Percentiles rank a stretch among this genome's conserved stretches.
Conservation (phyloP, 225 moss, liverwort and hornwort genomes). For the Ulota crispa region DNA sequence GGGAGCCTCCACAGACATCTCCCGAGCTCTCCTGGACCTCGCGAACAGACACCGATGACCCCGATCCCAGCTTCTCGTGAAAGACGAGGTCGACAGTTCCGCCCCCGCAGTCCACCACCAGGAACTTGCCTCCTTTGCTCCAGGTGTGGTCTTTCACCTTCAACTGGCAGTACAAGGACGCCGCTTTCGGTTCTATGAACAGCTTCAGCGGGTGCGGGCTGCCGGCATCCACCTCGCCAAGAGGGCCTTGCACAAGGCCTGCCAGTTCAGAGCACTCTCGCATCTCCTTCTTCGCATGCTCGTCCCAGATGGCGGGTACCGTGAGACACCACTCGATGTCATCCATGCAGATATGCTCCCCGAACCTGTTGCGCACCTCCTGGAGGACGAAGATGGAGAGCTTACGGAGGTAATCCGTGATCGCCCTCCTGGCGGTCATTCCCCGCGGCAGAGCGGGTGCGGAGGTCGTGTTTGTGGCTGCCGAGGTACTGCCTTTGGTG, state of each 20-base stretch:
- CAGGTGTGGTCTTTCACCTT: background rate
- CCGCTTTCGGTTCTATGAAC: slow-evolving; percentile 29
- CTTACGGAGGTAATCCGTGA: slow-evolving; percentile 13
- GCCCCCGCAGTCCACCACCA: slow-evolving; percentile 38
- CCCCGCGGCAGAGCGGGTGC: background rate
- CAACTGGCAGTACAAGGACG: slow-evolving; percentile 10
- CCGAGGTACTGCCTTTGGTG: accelerated
- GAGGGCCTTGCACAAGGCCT: slow-evolving; percentile 22
- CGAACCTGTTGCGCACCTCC: background rate
- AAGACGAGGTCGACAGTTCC: slow-evolving; percentile 34
- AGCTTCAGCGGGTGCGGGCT: slow-evolving; percentile 26
- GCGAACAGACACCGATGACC: background rate
- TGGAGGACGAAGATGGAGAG: background rate
- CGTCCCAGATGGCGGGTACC: slow-evolving; percentile 49
- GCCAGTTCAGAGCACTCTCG: slow-evolving; percentile 9
- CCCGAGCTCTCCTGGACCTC: slow-evolving; percentile 35
- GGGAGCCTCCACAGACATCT: slow-evolving; percentile 26
- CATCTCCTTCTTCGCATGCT: slow-evolving; percentile 22
- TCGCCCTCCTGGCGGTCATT: slow-evolving; percentile 14
- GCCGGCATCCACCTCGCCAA: background rate
- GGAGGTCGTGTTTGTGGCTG: background rate
- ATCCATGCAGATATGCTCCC: slow-evolving; percentile 5
- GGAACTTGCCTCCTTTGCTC: slow-evolving; percentile 13
- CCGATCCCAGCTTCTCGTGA: slow-evolving; percentile 24
- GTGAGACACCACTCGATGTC: slow-evolving; percentile 49